Evolutionary conservation across 257 asterid species (phyloP).

Genomic region (Rhazya stricta): DNA sequence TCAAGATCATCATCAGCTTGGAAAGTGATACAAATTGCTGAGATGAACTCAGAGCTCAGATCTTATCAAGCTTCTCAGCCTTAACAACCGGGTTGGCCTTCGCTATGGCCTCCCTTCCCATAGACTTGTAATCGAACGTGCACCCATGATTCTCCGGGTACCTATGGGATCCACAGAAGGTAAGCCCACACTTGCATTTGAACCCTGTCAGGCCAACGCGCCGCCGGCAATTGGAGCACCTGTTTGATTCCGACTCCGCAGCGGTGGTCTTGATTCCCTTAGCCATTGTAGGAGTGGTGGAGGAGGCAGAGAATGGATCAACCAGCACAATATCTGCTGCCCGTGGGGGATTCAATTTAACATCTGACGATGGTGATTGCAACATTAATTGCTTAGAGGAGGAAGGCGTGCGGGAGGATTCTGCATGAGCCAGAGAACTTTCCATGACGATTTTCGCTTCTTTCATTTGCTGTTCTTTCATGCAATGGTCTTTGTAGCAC

Average conservation of each 20-base stretch:
- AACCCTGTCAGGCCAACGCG: slow-evolving; percentile 45
- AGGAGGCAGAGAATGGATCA: not conserved
- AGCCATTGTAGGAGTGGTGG: not conserved
- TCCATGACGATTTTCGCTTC: slow-evolving; percentile 30
- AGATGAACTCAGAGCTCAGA: slow-evolving; percentile 23
- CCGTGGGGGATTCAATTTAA: not conserved
- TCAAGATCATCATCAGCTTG: not conserved
- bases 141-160: slow-evolving; percentile 73
- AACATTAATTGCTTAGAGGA: not conserved
- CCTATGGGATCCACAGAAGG: slow-evolving; percentile 70
- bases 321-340: not conserved
- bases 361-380: slow-evolving; percentile 6
- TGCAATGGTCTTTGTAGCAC: slow-evolving; percentile 41
- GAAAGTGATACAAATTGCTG: not conserved
- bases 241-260: slow-evolving; percentile 15
- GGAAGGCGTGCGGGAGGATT: slow-evolving; percentile 8
- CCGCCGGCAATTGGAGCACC: slow-evolving; percentile 37
- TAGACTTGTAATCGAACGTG: slow-evolving; percentile 54
- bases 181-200: slow-evolving; percentile 55
- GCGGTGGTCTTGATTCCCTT: not conserved
- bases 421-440: slow-evolving; percentile 20
- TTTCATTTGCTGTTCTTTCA: slow-evolving; percentile 30
- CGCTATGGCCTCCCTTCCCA: slow-evolving; percentile 70
- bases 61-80: slow-evolving; percentile 53
- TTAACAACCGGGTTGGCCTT: slow-evolving; percentile 65